Base-by-base conservation (phyloP, 192 early-diverging fungal species). In the Coemansia sp. region DNA sequence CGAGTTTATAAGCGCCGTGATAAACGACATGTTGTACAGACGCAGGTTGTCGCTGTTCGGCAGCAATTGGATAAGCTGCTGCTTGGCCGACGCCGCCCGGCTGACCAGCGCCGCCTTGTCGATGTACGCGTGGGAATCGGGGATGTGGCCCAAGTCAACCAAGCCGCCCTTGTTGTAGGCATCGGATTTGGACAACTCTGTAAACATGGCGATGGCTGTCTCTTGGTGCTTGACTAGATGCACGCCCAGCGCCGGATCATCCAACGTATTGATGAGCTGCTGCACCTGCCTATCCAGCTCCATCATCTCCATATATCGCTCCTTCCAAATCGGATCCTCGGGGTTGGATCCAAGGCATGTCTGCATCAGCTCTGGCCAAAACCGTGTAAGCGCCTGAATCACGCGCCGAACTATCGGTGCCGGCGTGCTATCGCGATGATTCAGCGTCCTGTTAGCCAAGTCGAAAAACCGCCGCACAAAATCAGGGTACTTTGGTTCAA, bases 161-260 rank as follows among this genome's bases (percentile, higher is more conserved):
- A 79, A 61, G 38, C 68, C 62, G 0, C 73, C n/a, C 15, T 34
- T 7, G 1, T 16, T 2, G 15, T 15, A 20, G 5, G 36, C 47
- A 15, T 36, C 52, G 10, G 44, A 0, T 1, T 40, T 10, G 15
- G 67, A 44, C 24, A 60, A 12, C 0, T 57, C 33, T 7, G 81
- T 69, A 40, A 79, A 84, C 27, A 84, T 73, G 20, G 67, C 64
- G 0, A 77, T 77, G 22, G 73, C 76, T n/a, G 66, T 73, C 66
- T 84, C 81, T 13, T 79, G 74, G 38, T 76, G 75, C 71, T 84
- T 84, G 60, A 73, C 76, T 64, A 84, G 60, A 36, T 79, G 76
- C 41, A 74, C 65, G 55, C 72, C 76, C 66, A 79, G 15, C 40
- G 76, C 73, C 20, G 81, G 76, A 66, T 84, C 81, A 36, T 79